Conservation (phyloP, 352 stramenopile genomes). For the Hyaloperonospora arabidopsidis region DNA sequence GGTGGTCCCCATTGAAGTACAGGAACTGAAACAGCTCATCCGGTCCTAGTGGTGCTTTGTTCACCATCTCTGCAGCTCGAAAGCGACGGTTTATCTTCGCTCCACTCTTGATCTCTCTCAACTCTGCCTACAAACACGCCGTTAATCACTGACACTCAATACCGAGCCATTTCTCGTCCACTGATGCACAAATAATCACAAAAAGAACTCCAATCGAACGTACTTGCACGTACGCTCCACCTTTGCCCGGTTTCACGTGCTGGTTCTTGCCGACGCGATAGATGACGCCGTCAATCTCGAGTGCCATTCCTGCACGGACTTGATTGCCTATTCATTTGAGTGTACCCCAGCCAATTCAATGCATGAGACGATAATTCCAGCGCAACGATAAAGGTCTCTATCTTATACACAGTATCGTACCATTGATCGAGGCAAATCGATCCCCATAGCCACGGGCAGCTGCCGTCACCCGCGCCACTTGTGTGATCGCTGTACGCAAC, state of each 20-base stretch:
- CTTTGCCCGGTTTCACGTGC: slow-evolving; percentile 81
- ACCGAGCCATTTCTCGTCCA: slow-evolving; percentile 1
- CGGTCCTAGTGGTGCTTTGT: slow-evolving; percentile 64
- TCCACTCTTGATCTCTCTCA: slow-evolving; percentile 85
- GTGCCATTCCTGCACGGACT: slow-evolving; percentile 69
- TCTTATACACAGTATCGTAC: slow-evolving; percentile 12
- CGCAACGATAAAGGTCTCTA: neutral
- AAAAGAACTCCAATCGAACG: neutral
- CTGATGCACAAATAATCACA: neutral
- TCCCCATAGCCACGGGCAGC: slow-evolving; percentile 24
- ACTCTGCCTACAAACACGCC: slow-evolving; percentile 41
- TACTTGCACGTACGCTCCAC: slow-evolving; percentile 73
- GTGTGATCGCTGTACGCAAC: slow-evolving; percentile 35
- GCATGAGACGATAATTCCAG: neutral
- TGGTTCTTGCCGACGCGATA: slow-evolving; percentile 81
- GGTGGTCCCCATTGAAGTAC: slow-evolving; percentile 68
- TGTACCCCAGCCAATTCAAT: slow-evolving; percentile 7
- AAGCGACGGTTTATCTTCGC: slow-evolving; percentile 80
- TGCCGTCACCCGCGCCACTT: slow-evolving; percentile 22
- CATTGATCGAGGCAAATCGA: slow-evolving; percentile 66
- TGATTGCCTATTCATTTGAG: slow-evolving; percentile 54
- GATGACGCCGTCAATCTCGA: slow-evolving; percentile 78
- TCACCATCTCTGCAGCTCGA: slow-evolving; percentile 67
- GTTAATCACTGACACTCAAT: neutral
- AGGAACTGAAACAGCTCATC: slow-evolving; percentile 79